phyloP scores from a whole-genome alignment of 352 stramenopile species.

The Globisporangium lucens region DNA sequence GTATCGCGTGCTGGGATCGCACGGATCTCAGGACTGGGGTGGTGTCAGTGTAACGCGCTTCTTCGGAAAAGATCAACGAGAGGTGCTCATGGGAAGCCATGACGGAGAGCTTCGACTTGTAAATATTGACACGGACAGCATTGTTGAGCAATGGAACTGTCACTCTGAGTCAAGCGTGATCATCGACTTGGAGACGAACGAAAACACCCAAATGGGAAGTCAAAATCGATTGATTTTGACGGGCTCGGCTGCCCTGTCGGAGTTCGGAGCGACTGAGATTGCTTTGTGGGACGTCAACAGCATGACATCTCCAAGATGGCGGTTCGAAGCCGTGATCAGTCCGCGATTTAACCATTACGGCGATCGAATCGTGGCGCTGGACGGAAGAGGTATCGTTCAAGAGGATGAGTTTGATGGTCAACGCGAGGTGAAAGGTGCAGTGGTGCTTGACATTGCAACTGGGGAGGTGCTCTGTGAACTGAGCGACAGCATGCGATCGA shows the following conservation, averaged over 20 bases:
- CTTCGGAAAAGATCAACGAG: slow-evolving; percentile 53
- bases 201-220: slow-evolving; percentile 43
- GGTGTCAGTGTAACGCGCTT: slow-evolving; percentile 63
- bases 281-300: slow-evolving; percentile 70
- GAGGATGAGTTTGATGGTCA: slow-evolving; percentile 30
- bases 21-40: slow-evolving; percentile 54
- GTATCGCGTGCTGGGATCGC: slow-evolving; percentile 54
- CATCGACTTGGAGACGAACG: slow-evolving; percentile 69
- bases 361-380: slow-evolving; percentile 66
- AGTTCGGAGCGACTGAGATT: slow-evolving; percentile 55
- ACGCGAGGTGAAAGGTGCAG: slow-evolving; percentile 38
- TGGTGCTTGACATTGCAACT: slow-evolving; percentile 71
- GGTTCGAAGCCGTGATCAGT: slow-evolving; percentile 49
- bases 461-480: slow-evolving; percentile 59
- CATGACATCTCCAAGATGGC: slow-evolving; percentile 62
- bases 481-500: slow-evolving; percentile 58
- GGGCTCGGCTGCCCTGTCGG: slow-evolving; percentile 41
- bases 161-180: slow-evolving; percentile 70
- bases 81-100: slow-evolving; percentile 75
- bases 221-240: slow-evolving; percentile 60
- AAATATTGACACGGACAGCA: slow-evolving; percentile 56
- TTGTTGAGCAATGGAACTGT: slow-evolving; percentile 76
- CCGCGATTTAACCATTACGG: slow-evolving; percentile 80
- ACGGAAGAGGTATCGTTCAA: slow-evolving; percentile 38
- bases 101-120: slow-evolving; percentile 59